Evolutionary conservation across 208 protist species (phyloP).

Genomic region (Phytomonas francai): DNA sequence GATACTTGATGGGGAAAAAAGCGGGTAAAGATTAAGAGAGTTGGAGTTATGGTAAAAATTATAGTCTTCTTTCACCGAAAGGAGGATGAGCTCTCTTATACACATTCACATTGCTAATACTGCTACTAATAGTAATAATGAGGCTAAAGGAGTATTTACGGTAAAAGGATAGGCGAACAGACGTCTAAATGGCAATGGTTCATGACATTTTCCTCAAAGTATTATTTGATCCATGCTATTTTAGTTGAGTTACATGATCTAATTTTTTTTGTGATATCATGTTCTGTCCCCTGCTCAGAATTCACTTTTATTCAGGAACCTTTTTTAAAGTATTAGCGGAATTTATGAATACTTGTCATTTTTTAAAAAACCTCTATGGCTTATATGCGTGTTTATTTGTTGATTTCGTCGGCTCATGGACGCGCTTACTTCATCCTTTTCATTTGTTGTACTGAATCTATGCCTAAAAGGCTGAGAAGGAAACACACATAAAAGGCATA

Average conservation of each 20-base stretch:
- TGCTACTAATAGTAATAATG: too few relatives aligned
- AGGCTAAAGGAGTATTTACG: too few relatives aligned
- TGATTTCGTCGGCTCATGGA: too few relatives aligned
- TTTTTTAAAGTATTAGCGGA: too few relatives aligned
- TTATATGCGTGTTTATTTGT: not conserved
- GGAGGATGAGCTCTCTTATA: too few relatives aligned
- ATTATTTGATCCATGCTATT: not conserved
- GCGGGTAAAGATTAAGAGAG: too few relatives aligned
- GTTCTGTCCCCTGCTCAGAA: not conserved
- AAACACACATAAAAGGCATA: not conserved
- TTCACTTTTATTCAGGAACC: not conserved
- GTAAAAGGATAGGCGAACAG: too few relatives aligned
- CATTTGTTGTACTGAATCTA: not conserved
- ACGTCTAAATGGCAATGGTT: slow-evolving; percentile 6
- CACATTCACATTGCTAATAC: too few relatives aligned
- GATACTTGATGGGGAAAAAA: too few relatives aligned
- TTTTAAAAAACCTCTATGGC: too few relatives aligned
- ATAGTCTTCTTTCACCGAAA: too few relatives aligned
- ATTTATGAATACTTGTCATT: not conserved
- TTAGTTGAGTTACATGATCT: slow-evolving; percentile 4
- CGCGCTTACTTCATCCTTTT: not conserved
- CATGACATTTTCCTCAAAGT: slow-evolving; percentile 1
- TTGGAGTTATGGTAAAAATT: too few relatives aligned
- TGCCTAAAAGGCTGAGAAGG: not conserved
- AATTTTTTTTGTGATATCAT: not conserved